Evolutionary conservation across 1,284 basidiomycete species (phyloP), one percentile per base, ranked within the genome.

Genomic region (Apiotrichum siamense): DNA sequence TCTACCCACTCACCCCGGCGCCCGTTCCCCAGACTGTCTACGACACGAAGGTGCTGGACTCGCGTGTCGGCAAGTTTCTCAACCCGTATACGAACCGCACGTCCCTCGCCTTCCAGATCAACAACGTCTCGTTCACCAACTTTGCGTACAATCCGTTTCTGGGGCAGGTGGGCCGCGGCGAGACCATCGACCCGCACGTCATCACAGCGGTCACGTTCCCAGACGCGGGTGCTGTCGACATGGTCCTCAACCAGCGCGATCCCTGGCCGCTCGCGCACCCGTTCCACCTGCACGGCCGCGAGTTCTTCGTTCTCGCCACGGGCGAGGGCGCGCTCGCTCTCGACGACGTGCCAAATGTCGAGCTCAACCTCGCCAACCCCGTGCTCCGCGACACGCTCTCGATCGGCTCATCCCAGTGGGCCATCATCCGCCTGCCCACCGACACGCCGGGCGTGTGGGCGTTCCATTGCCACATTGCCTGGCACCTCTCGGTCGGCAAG

Each of bases 201-300:
- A n/a, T n/a, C n/a, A n/a, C n/a, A n/a, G n/a, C n/a, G n/a, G n/a
- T n/a, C n/a, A n/a, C n/a, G n/a, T n/a, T n/a, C n/a, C n/a, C n/a
- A n/a, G 71, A 18, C 25, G 17, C n/a, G 4, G 7, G 3, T 18
- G 18, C 7, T 9, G 5, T 4, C 10, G 7, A 7, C 55, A 53
- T 54, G 24, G 51, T 66, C 9, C 59, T 76, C 53, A 73, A 73
- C 61, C 73, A 75, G 55, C 42, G 65, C 11, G 72, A 72, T 44
- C 40, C 27, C 0, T 15, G 9, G 15, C 54, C 52, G 17, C 26
- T 50, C n/a, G 56, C 67, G n/a, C 74, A 75, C 52, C 74, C 75
- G 1, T 70, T 64, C 54, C 69, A 72, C 52, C 54, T 70, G 11
- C 69, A 69, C 57, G 62, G 59, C 3, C 46, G 51, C 31, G 44